These are phyloP conservation scores for Funneliformis geosporum DNA, from an alignment of 192 early-diverging fungal genomes.

Conservation along the genomic window DNA sequence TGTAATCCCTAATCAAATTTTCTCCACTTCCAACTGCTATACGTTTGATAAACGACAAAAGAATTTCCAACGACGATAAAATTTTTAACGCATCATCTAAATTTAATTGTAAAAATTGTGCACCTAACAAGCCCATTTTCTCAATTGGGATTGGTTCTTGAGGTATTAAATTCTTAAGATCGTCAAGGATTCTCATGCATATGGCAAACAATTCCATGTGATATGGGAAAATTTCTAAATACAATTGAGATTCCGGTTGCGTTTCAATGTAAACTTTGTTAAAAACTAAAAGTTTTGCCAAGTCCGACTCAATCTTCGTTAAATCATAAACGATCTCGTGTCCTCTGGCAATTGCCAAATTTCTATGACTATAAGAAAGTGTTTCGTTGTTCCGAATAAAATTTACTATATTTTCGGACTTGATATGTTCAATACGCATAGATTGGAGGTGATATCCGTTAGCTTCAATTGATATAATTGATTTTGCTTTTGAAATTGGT, in stretches of 20 bases:
- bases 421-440: neutral
- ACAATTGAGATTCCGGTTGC: neutral
- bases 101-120: neutral
- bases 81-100: slow-evolving; percentile 6
- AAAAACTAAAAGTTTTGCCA: slow-evolving; percentile 16
- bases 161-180: slow-evolving; percentile 15
- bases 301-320: slow-evolving; percentile 26
- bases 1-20: slow-evolving; percentile 19
- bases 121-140: neutral
- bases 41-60: slow-evolving; percentile 33
- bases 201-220: slow-evolving; percentile 30
- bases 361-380: slow-evolving; percentile 25
- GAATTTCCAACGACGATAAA: slow-evolving; percentile 32
- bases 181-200: slow-evolving; percentile 13
- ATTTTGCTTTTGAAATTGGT: neutral
- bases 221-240: slow-evolving; percentile 13
- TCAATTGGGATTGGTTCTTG: slow-evolving; percentile 25
- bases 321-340: slow-evolving; percentile 15
- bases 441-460: slow-evolving; percentile 7
- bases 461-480: neutral
- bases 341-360: slow-evolving; percentile 2
- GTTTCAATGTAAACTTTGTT: slow-evolving; percentile 23
- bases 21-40: neutral
- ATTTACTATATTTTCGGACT: neutral
- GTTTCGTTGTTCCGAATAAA: slow-evolving; percentile 20